phyloP scores from a whole-genome alignment of 192 early-diverging fungal species.

The Irineochytrium annulatum region DNA sequence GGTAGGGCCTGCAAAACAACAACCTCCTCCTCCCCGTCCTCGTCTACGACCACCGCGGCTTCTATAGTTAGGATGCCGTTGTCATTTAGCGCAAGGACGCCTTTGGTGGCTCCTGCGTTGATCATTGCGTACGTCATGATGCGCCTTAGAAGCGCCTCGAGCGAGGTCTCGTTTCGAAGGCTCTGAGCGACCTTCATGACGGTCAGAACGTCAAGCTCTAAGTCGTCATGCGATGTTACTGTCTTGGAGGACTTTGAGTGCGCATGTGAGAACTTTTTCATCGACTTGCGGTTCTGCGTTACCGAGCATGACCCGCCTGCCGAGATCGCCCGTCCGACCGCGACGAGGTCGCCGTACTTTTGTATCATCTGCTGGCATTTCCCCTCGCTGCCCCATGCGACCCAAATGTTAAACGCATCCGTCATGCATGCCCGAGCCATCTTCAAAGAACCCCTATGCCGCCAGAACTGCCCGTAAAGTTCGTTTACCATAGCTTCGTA shows the following conservation, averaged over 20 bases:
- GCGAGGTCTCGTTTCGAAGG: conserved; percentile 41
- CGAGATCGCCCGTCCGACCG: not conserved
- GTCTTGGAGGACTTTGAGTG: too few relatives aligned
- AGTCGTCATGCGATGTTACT: too few relatives aligned
- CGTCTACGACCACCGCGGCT: conserved; percentile 29
- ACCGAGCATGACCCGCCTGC: too few relatives aligned
- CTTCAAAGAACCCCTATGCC: conserved; percentile 21
- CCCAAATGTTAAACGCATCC: conserved; percentile 35
- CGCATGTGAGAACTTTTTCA: too few relatives aligned
- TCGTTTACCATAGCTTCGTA: conserved; percentile 41
- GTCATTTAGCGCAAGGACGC: conserved; percentile 32
- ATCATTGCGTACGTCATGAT: conserved; percentile 43
- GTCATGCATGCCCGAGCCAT: conserved; percentile 33
- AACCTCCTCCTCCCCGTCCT: conserved; percentile 25
- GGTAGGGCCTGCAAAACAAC: conserved; percentile 25
- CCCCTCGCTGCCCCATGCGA: conserved; percentile 37
- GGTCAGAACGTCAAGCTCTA: conserved; percentile 50
- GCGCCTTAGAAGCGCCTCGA: conserved; percentile 39
- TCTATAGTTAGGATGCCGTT: conserved; percentile 29
- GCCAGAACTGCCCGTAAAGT: conserved; percentile 34
- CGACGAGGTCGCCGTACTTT: conserved; percentile 16
- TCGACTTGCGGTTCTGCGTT: too few relatives aligned
- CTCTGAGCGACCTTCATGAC: conserved; percentile 45
- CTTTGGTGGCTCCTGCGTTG: conserved; percentile 46
- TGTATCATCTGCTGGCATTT: conserved; percentile 24